These are phyloP conservation scores for Scalesia atractyloides DNA, from an alignment of 129 eudicot species.

Conservation along the genomic window DNA sequence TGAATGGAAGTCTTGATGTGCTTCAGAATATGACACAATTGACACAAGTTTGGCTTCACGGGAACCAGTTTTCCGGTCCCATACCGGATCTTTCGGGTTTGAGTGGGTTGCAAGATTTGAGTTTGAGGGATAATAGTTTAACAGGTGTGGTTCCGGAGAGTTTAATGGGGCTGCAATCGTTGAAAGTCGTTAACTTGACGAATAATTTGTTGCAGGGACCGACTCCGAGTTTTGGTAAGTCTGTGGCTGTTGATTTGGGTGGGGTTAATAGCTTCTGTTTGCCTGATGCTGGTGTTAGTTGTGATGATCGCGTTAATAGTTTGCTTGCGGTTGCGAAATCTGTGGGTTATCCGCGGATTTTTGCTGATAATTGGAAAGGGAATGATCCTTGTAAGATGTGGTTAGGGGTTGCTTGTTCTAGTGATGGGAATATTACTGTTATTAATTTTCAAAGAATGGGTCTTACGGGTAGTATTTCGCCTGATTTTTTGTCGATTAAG, in stretches of 20 bases:
- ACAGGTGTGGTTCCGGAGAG: constrained; percentile 57
- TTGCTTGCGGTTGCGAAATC: constrained; percentile 51
- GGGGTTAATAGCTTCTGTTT: constrained; percentile 56
- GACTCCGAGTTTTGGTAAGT: constrained; percentile 37
- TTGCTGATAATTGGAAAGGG: constrained; percentile 58
- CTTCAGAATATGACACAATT: constrained; percentile 51
- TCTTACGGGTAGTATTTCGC: constrained; percentile 55
- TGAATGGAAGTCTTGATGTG: constrained; percentile 52
- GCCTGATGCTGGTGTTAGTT: constrained; percentile 46
- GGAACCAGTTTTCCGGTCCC: constrained; percentile 52
- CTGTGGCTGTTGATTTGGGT: constrained; percentile 20
- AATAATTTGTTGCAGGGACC: constrained; percentile 69
- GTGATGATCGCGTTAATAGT: constrained; percentile 60
- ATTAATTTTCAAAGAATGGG: constrained; percentile 38
- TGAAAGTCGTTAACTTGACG: constrained; percentile 10
- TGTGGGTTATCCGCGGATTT: constrained; percentile 49
- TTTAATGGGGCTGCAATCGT: constrained; percentile 15
- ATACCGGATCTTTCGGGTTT: constrained; percentile 58
- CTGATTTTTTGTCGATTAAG: constrained; percentile 48
- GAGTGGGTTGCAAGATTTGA: constrained; percentile 48
- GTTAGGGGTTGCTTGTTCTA: constrained; percentile 49
- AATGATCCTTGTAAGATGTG: constrained; percentile 55
- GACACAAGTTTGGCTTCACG: constrained; percentile 61
- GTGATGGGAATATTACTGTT: constrained; percentile 30
- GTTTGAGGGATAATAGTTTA: constrained; percentile 61